Evolutionary conservation across 495 filamentous ascomycete species (phyloP).

Genomic region (Aspergillus haitiensis): DNA sequence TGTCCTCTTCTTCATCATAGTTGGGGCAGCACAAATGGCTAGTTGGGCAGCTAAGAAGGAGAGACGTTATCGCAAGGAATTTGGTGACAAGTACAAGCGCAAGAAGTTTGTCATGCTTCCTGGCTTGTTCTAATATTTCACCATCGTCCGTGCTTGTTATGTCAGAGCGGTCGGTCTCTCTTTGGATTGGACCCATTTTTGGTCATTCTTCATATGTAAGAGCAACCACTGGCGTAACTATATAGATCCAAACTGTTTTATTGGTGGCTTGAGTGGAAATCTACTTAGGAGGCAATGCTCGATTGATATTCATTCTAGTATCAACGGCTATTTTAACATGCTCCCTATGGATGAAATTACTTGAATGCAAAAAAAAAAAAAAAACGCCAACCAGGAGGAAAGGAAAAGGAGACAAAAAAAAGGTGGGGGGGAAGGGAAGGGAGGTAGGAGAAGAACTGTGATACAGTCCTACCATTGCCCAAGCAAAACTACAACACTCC

Average conservation of each 20-base stretch:
- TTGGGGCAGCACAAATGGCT: slow-evolving; percentile 74
- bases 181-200: too few species aligned
- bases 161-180: not conserved
- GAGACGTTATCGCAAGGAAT: slow-evolving; percentile 81
- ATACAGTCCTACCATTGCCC: too few species aligned
- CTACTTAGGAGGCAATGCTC: not conserved
- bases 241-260: not conserved
- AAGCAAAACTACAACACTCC: not conserved
- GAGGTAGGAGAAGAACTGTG: too few species aligned
- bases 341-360: slow-evolving; percentile 6
- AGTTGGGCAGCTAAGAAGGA: slow-evolving; percentile 93
- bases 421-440: too few species aligned
- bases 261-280: not conserved
- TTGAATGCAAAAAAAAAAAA: slow-evolving; percentile 6
- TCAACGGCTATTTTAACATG: not conserved
- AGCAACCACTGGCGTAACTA: too few species aligned
- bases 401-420: too few species aligned
- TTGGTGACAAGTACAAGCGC: slow-evolving; percentile 84
- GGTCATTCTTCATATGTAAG: too few species aligned
- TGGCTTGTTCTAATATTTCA: slow-evolving; percentile 51
- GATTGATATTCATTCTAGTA: not conserved
- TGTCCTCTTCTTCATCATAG: slow-evolving; percentile 66
- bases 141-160: not conserved
- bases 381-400: too few species aligned
- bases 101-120: slow-evolving; percentile 82